These are phyloP conservation scores for Kluyveromyces starmeri DNA, from an alignment of 805 yeast genomes.

Conservation along the genomic window DNA sequence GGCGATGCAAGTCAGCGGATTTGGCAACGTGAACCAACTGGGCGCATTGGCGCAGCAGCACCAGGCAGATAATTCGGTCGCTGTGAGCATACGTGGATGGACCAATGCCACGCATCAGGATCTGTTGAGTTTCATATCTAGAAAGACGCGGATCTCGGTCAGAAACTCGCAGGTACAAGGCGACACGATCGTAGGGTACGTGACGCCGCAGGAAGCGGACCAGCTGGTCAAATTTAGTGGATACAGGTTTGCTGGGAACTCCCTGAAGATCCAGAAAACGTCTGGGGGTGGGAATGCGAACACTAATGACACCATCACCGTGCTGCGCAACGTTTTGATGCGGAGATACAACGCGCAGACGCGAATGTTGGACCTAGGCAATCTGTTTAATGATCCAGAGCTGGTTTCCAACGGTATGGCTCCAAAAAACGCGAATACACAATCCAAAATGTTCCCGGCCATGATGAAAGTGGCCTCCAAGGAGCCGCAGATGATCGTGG, in stretches of 20 bases:
- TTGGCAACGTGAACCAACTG: conserved; percentile 22
- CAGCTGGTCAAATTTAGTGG: conserved; percentile 58
- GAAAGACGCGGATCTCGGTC: conserved; percentile 54
- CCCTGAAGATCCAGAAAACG: conserved; percentile 41
- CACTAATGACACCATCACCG: conserved; percentile 45
- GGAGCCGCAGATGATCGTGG: conserved; percentile 39
- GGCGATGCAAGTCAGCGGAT: conserved; percentile 8
- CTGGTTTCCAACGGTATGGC: conserved; percentile 58
- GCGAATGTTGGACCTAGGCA: conserved; percentile 61
- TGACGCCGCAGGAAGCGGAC: conserved; percentile 48
- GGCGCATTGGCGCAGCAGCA: conserved; percentile 21
- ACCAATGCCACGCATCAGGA: conserved; percentile 67
- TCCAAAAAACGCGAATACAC: conserved; percentile 42
- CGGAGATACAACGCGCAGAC: conserved; percentile 57
- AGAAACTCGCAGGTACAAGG: conserved; percentile 46
- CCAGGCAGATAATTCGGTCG: conserved; percentile 30
- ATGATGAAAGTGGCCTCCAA: conserved; percentile 70
- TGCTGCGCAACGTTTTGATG: conserved; percentile 50
- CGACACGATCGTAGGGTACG: conserved; percentile 51
- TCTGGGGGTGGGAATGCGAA: conserved; percentile 10
- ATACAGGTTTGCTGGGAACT: conserved; percentile 70
- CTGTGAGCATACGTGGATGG: conserved; percentile 71
- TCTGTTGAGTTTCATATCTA: conserved; percentile 54
- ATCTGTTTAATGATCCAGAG: conserved; percentile 54
- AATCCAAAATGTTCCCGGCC: conserved; percentile 83